Percentiles rank a stretch among this genome's conserved stretches.
Conservation (phyloP, 2,329 filamentous ascomycete species). For the Fusarium denticulatum region DNA sequence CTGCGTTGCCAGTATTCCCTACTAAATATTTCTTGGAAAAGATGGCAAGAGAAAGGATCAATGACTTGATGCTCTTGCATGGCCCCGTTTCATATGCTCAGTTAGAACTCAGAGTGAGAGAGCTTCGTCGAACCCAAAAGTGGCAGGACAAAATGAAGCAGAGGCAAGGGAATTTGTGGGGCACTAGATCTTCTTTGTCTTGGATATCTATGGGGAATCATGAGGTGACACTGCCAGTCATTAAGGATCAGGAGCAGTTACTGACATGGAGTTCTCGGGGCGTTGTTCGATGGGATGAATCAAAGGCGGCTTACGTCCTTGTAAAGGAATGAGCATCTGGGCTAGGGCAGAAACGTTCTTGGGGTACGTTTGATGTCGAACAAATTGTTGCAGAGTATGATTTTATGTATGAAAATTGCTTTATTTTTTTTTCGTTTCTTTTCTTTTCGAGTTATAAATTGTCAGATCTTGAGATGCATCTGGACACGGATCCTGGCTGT, state of each 20-base stretch:
- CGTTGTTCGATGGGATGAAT: neutral
- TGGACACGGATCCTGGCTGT: neutral
- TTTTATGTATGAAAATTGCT: too few species aligned
- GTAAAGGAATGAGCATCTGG: too few species aligned
- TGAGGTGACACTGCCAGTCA: neutral
- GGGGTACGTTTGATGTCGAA: too few species aligned
- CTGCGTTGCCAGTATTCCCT: neutral
- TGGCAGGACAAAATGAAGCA: neutral
- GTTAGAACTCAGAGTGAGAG: neutral
- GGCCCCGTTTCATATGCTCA: neutral
- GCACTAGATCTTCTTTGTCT: neutral
- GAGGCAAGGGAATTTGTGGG: fast-evolving
- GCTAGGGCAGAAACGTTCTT: too few species aligned
- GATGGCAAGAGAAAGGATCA: neutral
- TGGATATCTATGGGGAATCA: fast-evolving
- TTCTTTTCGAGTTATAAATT: too few species aligned
- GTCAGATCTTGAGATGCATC: neutral
- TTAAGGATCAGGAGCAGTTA: neutral
- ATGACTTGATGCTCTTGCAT: fast-evolving
- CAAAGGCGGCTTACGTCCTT: neutral
- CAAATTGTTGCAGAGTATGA: too few species aligned
- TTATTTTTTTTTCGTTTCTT: too few species aligned
- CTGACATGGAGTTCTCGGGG: neutral
- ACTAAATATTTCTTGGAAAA: neutral
- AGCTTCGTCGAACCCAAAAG: neutral